Base-by-base conservation (phyloP, 2,329 filamentous ascomycete species). In the Aurifilum marmelostoma region DNA sequence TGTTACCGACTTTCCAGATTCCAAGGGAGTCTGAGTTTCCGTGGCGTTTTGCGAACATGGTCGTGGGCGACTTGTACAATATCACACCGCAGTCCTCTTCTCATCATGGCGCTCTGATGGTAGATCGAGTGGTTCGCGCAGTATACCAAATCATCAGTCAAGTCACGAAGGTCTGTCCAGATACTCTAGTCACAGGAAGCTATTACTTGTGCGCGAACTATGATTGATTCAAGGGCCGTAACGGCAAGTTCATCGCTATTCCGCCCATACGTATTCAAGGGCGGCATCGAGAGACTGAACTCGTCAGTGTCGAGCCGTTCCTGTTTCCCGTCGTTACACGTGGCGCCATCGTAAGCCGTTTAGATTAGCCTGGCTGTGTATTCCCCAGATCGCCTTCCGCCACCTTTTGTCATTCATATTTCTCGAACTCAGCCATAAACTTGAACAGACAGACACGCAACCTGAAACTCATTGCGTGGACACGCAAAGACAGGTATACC, bases 401-500 rank as follows among this genome's bases (percentile, higher is more conserved):
- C 52, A 16, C 16, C 52, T 56, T 56, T 56, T 56, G 7, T 18
- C 32, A n/a, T 59, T 32, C 16, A 37, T 14, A 27, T 32, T 24
- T 61, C 59, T 61, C 37, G 2, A 37, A 21, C 21, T 41, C n/a
- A 18, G 14, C 18, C 8, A 27, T n/a, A 18, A 34, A n/a, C 11
- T 16, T 27, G 24, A 43, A 56, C 21, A 39, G 18, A n/a, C n/a
- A 39, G 43, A 39, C 63, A 24, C 59, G 43, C 47, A 60, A 27
- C 11, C 21, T 18, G n/a, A 47, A 67, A 4, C n/a, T 41, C 37
- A 32, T 63, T 67, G 67, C 65, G 41, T 64, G 60, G 60, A 60
- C 67, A 64, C 63, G 67, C 59, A 37, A 39, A 58, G 60, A 64
- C 60, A 67, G 62, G 64, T 69, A 64, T 69, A 69, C 29, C 56